phyloP scores from a whole-genome alignment of 805 yeast species.

The Yarrowia porcina region DNA sequence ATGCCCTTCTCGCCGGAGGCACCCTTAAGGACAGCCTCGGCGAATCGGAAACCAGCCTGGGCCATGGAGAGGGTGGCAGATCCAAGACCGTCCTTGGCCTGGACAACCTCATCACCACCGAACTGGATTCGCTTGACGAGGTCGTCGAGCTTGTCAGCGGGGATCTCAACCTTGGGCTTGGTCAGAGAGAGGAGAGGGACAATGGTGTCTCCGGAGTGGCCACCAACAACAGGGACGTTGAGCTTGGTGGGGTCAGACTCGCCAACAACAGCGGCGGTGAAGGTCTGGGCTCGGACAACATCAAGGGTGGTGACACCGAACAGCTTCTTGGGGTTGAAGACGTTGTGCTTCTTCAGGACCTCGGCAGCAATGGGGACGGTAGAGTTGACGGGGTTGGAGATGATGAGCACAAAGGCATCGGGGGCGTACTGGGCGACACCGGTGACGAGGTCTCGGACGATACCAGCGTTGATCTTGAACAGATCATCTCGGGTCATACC shows the following conservation, averaged over 20 bases:
- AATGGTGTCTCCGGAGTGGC: conserved; percentile 96
- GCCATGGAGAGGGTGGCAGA: conserved; percentile 94
- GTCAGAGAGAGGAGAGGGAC: conserved; percentile 90
- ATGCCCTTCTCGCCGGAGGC: conserved; percentile 47
- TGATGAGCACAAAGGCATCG: conserved; percentile 75
- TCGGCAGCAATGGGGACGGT: conserved; percentile 96
- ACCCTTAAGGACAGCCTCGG: conserved; percentile 48
- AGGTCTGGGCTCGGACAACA: conserved; percentile 83
- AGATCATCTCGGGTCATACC: conserved; percentile 98
- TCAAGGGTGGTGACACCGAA: conserved; percentile 97
- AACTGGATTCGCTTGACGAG: conserved; percentile 87
- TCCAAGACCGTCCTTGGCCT: conserved; percentile 92
- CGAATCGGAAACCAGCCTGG: conserved; percentile 81
- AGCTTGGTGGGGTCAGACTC: conserved; percentile 73
- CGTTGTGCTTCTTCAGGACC: conserved; percentile 79
- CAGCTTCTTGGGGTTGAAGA: conserved; percentile 84
- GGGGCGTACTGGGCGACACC: conserved; percentile 80
- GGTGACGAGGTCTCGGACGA: conserved; percentile 88
- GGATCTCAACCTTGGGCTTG: conserved; percentile 51
- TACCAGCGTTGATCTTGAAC: conserved; percentile 93
- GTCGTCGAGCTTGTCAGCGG: conserved; percentile 61
- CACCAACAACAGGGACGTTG: conserved; percentile 87
- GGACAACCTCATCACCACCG: conserved; percentile 94
- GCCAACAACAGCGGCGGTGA: conserved; percentile 65
- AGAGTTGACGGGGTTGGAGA: conserved; percentile 95